Evolutionary conservation across 805 yeast genomes (phyloP).

Genomic region (Cyberlindnera japonica): DNA sequence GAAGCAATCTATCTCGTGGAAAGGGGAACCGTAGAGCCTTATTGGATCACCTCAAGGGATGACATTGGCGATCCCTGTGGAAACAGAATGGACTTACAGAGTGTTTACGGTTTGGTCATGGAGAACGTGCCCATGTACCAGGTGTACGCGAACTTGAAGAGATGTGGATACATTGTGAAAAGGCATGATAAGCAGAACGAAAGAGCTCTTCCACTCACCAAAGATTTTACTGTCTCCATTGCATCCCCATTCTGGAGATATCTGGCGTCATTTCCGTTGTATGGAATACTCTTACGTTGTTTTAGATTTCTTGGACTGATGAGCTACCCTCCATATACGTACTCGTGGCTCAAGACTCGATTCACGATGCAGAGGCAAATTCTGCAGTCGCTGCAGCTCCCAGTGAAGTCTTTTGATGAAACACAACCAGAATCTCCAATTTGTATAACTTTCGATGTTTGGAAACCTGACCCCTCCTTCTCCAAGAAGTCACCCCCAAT

Average conservation of each 20-base stretch:
- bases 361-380: slow-evolving; percentile 27
- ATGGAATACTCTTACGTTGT: background rate
- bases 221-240: background rate
- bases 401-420: slow-evolving; percentile 15
- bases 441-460: slow-evolving; percentile 52
- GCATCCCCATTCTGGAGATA: background rate
- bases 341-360: slow-evolving; percentile 20
- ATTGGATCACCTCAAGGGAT: slow-evolving; percentile 20
- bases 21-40: slow-evolving; percentile 63
- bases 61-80: slow-evolving; percentile 25
- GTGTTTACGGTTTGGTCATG: slow-evolving; percentile 54
- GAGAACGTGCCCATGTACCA: slow-evolving; percentile 48
- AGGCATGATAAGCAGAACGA: slow-evolving; percentile 22
- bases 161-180: slow-evolving; percentile 71
- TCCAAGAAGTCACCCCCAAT: slow-evolving; percentile 63
- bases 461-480: slow-evolving; percentile 79
- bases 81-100: slow-evolving; percentile 50
- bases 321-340: slow-evolving; percentile 14
- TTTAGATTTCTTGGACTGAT: slow-evolving; percentile 7
- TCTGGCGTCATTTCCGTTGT: background rate
- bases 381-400: slow-evolving; percentile 29
- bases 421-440: slow-evolving; percentile 14
- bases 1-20: slow-evolving; percentile 79
- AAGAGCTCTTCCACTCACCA: background rate
- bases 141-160: slow-evolving; percentile 69